These are phyloP conservation scores for Backusella psychrophila DNA, from an alignment of 192 early-diverging fungal species.

Conservation along the genomic window DNA sequence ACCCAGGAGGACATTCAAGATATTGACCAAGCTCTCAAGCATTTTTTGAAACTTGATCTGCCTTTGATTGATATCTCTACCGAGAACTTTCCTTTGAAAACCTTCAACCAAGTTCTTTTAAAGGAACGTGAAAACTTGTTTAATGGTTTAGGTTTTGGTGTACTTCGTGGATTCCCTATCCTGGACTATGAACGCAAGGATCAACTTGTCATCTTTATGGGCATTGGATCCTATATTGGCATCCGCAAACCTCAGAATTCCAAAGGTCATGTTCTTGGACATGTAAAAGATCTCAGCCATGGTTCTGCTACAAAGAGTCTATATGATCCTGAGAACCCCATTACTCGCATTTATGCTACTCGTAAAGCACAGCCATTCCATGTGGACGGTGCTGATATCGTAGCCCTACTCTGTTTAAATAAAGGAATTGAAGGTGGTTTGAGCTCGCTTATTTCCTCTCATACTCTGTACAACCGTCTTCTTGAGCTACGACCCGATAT, in stretches of 20 bases:
- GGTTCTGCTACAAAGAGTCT: conserved; percentile 27
- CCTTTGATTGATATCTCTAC: conserved; percentile 15
- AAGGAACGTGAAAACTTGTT: conserved; percentile 19
- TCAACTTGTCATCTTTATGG: conserved; percentile 34
- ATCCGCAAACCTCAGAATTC: conserved; percentile 29
- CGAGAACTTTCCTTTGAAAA: conserved; percentile 23
- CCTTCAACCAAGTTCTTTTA: conserved; percentile 12
- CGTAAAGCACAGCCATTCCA: conserved; percentile 42
- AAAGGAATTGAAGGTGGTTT: conserved; percentile 29
- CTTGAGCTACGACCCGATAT: conserved; percentile 29
- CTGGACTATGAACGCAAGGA: conserved; percentile 18
- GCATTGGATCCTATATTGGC: conserved; percentile 39
- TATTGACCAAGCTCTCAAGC: conserved; percentile 25
- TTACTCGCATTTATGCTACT: conserved; percentile 38
- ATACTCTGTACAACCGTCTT: conserved; percentile 38
- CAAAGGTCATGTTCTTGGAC: conserved; percentile 35
- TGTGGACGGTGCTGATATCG: conserved; percentile 36
- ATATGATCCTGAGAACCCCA: conserved; percentile 28
- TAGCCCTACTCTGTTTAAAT: conserved; percentile 30
- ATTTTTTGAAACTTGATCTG: conserved; percentile 14
- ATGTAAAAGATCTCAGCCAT: conserved; percentile 34
- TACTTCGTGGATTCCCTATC: conserved; percentile 31
- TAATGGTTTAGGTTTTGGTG: conserved; percentile 23
- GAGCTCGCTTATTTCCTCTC: conserved; percentile 36
- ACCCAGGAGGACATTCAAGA: conserved; percentile 25